Percentiles rank a stretch among this genome's conserved stretches.
Evolutionary conservation across 2,329 filamentous ascomycete genomes (phyloP).

Genomic region (Aspergillus sp.): DNA sequence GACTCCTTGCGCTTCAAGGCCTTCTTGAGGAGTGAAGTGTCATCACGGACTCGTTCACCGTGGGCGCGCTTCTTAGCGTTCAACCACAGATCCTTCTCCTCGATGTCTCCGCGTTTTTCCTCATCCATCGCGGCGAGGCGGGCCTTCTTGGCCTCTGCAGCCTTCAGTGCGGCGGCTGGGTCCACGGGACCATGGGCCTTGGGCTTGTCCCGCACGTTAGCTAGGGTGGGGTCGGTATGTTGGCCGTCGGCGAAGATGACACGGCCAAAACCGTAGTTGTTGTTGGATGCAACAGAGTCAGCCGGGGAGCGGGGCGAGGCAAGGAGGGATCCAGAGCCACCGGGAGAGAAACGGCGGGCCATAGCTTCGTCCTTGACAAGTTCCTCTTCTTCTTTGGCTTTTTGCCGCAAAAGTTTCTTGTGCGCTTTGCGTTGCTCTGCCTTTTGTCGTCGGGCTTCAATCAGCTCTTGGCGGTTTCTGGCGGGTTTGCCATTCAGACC

Average conservation of each 20-base stretch:
- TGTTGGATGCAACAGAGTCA: constrained; percentile 40
- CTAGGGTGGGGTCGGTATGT: constrained; percentile 67
- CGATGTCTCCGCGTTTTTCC: constrained; percentile 76
- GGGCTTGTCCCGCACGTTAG: constrained; percentile 57
- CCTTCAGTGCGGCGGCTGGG: constrained; percentile 77
- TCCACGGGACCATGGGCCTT: constrained; percentile 82
- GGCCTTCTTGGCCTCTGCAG: constrained; percentile 79
- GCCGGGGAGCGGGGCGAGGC: constrained; percentile 50
- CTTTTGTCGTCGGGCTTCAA: constrained; percentile 83
- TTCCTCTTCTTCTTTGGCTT: constrained; percentile 77
- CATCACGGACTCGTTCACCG: constrained; percentile 83
- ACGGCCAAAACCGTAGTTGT: constrained; percentile 82
- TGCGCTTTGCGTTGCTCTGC: constrained; percentile 80
- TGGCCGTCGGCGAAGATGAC: constrained; percentile 88
- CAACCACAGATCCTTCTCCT: constrained; percentile 92
- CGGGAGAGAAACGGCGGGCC: constrained; percentile 50
- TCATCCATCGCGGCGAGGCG: constrained; percentile 71
- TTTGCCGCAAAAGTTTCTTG: constrained; percentile 77
- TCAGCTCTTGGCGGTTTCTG: constrained; percentile 82
- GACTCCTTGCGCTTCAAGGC: constrained; percentile 89
- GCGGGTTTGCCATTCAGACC: constrained; percentile 76
- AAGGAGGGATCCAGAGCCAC: constrained; percentile 56
- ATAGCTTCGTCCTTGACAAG: constrained; percentile 54
- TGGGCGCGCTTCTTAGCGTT: constrained; percentile 84
- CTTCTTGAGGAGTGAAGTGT: constrained; percentile 85